Conservation (phyloP, 352 stramenopile species). For the Pythium scleroteichum region DNA sequence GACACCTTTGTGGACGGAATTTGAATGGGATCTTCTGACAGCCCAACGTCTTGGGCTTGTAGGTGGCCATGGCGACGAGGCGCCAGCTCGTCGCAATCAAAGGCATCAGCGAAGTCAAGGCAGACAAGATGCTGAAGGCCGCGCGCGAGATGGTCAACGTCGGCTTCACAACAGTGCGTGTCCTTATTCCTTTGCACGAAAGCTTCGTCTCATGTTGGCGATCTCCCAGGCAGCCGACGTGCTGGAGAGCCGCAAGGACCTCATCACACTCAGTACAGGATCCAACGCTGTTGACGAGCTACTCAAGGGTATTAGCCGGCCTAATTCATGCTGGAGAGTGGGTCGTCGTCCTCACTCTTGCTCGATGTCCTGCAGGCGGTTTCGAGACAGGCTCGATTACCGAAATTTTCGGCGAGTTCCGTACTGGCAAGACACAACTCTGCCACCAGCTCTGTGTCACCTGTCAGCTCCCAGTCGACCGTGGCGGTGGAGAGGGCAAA, state of each 20-base stretch:
- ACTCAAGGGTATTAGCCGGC: conserved; percentile 78
- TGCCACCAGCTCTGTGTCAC: conserved; percentile 99
- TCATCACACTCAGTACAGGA: conserved; percentile 95
- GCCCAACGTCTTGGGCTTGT: no score
- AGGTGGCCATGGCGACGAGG: conserved; percentile 96
- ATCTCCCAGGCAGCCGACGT: conserved; percentile 79
- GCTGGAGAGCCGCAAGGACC: conserved; percentile 85
- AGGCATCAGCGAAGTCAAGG: conserved; percentile 99
- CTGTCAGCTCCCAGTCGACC: conserved; percentile 96
- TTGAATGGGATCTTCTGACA: no score
- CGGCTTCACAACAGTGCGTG: conserved; percentile 97
- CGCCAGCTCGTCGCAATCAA: conserved; percentile 98
- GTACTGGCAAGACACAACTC: conserved; percentile 99
- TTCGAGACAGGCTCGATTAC: conserved; percentile 99
- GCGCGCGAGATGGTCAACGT: conserved; percentile 97
- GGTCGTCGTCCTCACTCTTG: no score
- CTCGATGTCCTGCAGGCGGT: conserved; percentile 60
- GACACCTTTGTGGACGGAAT: no score
- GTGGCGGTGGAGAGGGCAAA: conserved; percentile 97
- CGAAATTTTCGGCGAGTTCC: conserved; percentile 99
- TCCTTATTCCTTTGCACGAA: neutral
- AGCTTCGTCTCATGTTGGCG: neutral
- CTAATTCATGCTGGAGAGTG: neutral
- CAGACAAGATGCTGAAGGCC: conserved; percentile 98
- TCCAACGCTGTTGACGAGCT: conserved; percentile 90